Base-by-base conservation (phyloP, 345 rosid genomes). In the Bruguiera sexangula region DNA sequence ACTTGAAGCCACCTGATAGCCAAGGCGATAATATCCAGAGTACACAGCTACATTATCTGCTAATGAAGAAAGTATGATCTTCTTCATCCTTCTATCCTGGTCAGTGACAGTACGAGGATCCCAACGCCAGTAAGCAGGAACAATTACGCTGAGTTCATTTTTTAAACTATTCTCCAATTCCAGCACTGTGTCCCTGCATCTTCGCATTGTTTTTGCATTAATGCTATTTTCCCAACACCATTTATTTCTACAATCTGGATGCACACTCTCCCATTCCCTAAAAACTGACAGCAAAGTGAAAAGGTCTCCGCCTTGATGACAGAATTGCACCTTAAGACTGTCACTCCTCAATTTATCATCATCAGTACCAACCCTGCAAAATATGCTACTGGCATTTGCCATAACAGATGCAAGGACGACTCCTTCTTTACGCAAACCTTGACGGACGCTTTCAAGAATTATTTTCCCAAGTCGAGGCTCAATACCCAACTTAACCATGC, bases 151-250 rank as follows among this genome's bases (percentile, higher is more conserved):
- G 68, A 93, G 88, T 77, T 91, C 97, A 78, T 76, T 88, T 69
- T 80, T 60, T 31, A 93, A 83, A 82, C 92, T 85, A 57, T 37
- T 72, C 74, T 88, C 91, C 74, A 91, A 76, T 73, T 94, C 97
- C 58, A 74, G 78, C 37, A 94, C 84, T 6, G 95, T 84, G 36
- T 91, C 97, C 50, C 84, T 84, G 79, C 97, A 94, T 75, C 97
- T 87, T 70, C 98, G 79, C 96, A 94, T 85, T 13, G 96, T 77
- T 73, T 93, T 93, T 27, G 98, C 98, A 82, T 93, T 93, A 61
- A 93, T 80, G 70, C 98, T 86, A 71, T 91, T 91, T 13, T 91
- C 91, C 98, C 94, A 91, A 74, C 98, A 93, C 97, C 97, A 93
- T 66, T 74, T 82, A 69, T 83, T 91, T 87, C 86, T 81, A 80